A percentile compares a stretch with the other conserved stretches of the same genome.
phyloP scores from a whole-genome alignment of 257 asterid genomes.

The Datura wrightii region DNA sequence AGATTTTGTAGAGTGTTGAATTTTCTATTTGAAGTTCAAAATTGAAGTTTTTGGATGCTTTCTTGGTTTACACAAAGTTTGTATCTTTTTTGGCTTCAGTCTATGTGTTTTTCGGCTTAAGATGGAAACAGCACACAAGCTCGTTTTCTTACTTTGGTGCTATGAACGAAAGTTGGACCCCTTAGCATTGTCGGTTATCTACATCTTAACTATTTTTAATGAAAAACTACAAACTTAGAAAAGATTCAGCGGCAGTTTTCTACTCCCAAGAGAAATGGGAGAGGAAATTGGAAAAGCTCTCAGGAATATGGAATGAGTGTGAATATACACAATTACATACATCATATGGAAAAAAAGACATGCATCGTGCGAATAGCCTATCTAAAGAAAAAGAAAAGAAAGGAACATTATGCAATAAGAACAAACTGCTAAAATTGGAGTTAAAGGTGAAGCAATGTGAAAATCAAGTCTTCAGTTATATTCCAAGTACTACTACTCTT shows the following conservation, averaged over 20 bases:
- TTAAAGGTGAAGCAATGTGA: not conserved
- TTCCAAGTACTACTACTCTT: constrained; percentile 2
- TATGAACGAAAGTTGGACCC: not conserved
- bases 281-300: not conserved
- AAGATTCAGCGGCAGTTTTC: not conserved
- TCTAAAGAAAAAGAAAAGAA: not conserved
- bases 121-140: not conserved
- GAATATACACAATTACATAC: not conserved
- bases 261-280: not conserved
- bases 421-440: not conserved
- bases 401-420: not conserved
- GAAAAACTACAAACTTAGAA: not conserved
- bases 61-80: not conserved
- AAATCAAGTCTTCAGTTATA: not conserved
- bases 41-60: constrained; percentile 3
- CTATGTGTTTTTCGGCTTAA: not conserved
- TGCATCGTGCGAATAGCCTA: not conserved
- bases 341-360: not conserved
- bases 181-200: not conserved
- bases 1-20: not conserved
- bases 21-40: not conserved
- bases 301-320: constrained; percentile 10
- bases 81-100: constrained; percentile 20
- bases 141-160: not conserved
- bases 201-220: not conserved